Conservation (phyloP, 345 rosid species). For the Abelmoschus esculentus region DNA sequence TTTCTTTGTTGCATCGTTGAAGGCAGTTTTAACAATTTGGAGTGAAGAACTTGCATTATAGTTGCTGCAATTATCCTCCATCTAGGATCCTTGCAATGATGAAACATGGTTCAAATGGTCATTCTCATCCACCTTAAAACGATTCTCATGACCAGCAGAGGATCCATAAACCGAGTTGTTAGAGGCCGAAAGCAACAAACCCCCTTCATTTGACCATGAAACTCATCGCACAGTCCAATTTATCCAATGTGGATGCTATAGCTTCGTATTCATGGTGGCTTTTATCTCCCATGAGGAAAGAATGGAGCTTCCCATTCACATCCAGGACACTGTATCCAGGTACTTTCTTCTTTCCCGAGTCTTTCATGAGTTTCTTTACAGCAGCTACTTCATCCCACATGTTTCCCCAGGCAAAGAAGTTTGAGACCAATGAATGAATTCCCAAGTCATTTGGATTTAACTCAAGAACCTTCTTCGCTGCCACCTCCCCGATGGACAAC, state of each 20-base stretch:
- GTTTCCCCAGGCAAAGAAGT: conserved; percentile 51
- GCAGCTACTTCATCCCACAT: conserved; percentile 51
- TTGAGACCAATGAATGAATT: conserved; percentile 51
- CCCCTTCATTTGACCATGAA: background rate
- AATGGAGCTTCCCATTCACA: conserved; percentile 50
- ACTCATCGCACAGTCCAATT: conserved; percentile 17
- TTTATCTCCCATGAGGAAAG: conserved; percentile 61
- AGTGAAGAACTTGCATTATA: background rate
- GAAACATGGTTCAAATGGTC: conserved; percentile 18
- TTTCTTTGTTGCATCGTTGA: background rate
- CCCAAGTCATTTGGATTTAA: conserved; percentile 50
- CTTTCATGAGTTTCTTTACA: conserved; percentile 61
- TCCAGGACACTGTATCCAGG: conserved; percentile 60
- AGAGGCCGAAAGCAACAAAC: background rate
- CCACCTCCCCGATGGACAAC: conserved; percentile 46
- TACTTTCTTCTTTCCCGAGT: conserved; percentile 41
- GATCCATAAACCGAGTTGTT: background rate
- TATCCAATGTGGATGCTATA: conserved; percentile 30
- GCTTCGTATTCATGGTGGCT: conserved; percentile 37
- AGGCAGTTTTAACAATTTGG: background rate
- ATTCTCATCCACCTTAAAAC: conserved; percentile 15
- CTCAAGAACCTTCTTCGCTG: conserved; percentile 49
- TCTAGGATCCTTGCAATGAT: conserved; percentile 1
- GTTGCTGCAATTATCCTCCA: background rate
- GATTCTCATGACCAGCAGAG: conserved; percentile 21